Evolutionary conservation across 164 flowering plant genomes (phyloP), one percentile per base, ranked within the genome.

Genomic region (Vitis vinifera): DNA sequence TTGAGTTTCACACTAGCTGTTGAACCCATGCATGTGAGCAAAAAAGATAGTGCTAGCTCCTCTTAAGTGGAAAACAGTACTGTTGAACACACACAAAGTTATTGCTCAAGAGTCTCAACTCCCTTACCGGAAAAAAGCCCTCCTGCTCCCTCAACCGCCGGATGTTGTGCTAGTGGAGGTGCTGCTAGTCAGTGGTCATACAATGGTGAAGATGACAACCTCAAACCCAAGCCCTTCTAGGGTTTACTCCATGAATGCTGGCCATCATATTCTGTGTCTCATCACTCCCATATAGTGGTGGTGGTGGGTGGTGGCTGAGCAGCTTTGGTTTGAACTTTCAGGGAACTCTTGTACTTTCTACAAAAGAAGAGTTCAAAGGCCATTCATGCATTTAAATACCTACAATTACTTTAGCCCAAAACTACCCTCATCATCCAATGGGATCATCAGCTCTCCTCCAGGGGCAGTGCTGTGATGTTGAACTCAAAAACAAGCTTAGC

Each of bases 1-100:
- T 89, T 89, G 37, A 73, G 80, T 63, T 75, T 81, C 74, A 87
- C 88, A 76, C 83, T 13, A 65, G 55, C 68, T 59, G 62, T 70
- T 72, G 68, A 69, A 77, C 44, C 50, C 79, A 68, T 77, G 79
- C 88, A 85, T 78, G 85, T 83, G 85, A 70, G 60, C 4, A 66
- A 55, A 65, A 53, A 50, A 51, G 51, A 11, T 8, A 8, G 55
- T 51, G 23, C 31, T 66, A 23, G 15, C 10, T 59, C 1, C 15
- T 30, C 49, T 61, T 61, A 9, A 61, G n/a, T 17, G 48, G 10
- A 31, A n/a, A 2, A 58, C 14, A 67, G 59, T 66, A 12, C 23
- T 37, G 52, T 6, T 31, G 55, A 51, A 49, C 13, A 15, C 1
- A 59, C 30, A 23, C 47, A 55, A 68, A 61, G 15, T 3, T 59